phyloP scores from a whole-genome alignment of 768 basidiomycete genomes.

The Boletus rubescentipes region DNA sequence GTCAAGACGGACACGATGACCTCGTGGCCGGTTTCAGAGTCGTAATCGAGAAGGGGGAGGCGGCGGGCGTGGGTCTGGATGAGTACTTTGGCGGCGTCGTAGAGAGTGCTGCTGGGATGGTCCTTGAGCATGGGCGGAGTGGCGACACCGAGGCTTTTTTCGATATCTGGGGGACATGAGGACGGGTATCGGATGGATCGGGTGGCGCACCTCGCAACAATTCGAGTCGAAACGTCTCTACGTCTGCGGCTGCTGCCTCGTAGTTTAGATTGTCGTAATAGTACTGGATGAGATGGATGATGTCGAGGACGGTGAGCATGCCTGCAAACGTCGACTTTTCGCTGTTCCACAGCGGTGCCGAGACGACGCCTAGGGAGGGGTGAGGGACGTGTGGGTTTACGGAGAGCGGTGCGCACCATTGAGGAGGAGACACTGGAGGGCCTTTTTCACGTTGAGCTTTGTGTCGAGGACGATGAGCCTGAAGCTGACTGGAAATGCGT shows the following conservation, averaged over 20 bases:
- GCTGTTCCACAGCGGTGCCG: slow-evolving; percentile 98
- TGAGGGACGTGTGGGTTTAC: not conserved
- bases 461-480: slow-evolving; percentile 96
- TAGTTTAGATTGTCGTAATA: slow-evolving; percentile 86
- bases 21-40: slow-evolving; percentile 92
- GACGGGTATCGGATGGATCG: slow-evolving; percentile 6
- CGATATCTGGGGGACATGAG: slow-evolving; percentile 66
- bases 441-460: slow-evolving; percentile 94
- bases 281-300: slow-evolving; percentile 98
- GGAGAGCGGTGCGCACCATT: slow-evolving; percentile 52
- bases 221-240: slow-evolving; percentile 89
- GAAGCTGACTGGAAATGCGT: slow-evolving; percentile 97
- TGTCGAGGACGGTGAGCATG: slow-evolving; percentile 99
- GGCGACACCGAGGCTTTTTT: slow-evolving; percentile 86
- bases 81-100: slow-evolving; percentile 85
- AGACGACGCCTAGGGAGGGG: slow-evolving; percentile 77
- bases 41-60: slow-evolving; percentile 89
- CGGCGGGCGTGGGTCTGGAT: slow-evolving; percentile 96
- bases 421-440: slow-evolving; percentile 78
- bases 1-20: slow-evolving; percentile 95
- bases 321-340: slow-evolving; percentile 90
- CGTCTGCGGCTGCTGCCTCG: slow-evolving; percentile 84
- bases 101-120: slow-evolving; percentile 84
- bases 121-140: slow-evolving; percentile 89
- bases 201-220: slow-evolving; percentile 72